A percentile compares a stretch with the other conserved stretches of the same genome.
phyloP scores from a whole-genome alignment of 768 basidiomycete species.

The Clathrus columnatus region DNA sequence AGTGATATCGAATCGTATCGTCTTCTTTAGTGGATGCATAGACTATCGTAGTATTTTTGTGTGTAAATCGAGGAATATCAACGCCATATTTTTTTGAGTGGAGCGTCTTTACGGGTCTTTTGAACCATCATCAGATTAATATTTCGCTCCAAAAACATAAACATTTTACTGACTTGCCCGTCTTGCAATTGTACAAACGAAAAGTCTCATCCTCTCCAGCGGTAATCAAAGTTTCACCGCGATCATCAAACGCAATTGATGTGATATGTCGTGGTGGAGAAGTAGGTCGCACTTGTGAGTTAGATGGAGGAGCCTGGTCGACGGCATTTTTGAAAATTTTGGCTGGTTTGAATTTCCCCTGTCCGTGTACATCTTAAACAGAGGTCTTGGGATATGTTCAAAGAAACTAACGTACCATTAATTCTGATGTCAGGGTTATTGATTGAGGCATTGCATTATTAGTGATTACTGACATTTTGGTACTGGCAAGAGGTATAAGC shows the following conservation, averaged over 20 bases:
- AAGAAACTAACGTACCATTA: conserved; percentile 37
- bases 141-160: conserved; percentile 5
- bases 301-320: conserved; percentile 46
- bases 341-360: conserved; percentile 78
- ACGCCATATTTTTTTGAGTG: conserved; percentile 97
- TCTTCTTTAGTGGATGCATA: conserved; percentile 94
- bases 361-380: conserved; percentile 2
- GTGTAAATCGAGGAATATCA: conserved; percentile 90
- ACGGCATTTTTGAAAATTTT: conserved; percentile 80
- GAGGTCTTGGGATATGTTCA: not conserved
- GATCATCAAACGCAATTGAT: conserved; percentile 84
- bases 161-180: conserved; percentile 75
- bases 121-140: conserved; percentile 15
- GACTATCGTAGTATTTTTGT: conserved; percentile 75
- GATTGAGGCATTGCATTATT: conserved; percentile 25
- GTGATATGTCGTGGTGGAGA: conserved; percentile 69
- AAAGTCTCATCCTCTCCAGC: conserved; percentile 91
- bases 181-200: conserved; percentile 78
- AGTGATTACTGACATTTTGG: conserved; percentile 34
- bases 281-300: conserved; percentile 30
- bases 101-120: conserved; percentile 65
- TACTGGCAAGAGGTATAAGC: conserved; percentile 8
- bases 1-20: conserved; percentile 91
- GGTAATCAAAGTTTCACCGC: conserved; percentile 79
- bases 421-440: conserved; percentile 35